Base-by-base conservation (phyloP, 2,329 filamentous ascomycete genomes). In the Aspergillus clavatus region DNA sequence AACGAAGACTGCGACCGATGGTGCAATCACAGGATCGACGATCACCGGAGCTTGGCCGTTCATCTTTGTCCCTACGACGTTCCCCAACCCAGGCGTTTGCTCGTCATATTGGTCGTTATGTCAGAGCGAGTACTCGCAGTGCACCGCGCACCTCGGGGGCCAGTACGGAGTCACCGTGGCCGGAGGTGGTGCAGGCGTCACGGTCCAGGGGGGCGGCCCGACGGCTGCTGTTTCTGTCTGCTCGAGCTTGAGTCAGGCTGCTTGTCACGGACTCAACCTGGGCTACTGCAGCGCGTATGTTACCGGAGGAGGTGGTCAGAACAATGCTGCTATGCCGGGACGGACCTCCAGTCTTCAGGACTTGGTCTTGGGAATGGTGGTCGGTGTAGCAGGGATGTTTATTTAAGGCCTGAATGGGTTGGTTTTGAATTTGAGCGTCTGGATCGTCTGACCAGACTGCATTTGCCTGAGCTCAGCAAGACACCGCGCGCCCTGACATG, bases 81-180 rank as follows among this genome's bases (percentile, higher is more conserved):
- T 79, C 58, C 59, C 65, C 23, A 72, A 78, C 47, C 70, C 73
- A 48, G 70, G 67, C 41, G 67, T 70, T 29, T 81, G 77, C 61
- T 74, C 75, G 22, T 73, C 72, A 38, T 77, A 77, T 61, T 80
- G 77, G 63, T 73, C 73, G 26, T 65, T 66, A 45, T 80, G 77
- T 48, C 70, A 76, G 56, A 68, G 63, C 31, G 70, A 77, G 43
- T 75, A 68, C 43, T 59, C 67, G 6, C 62, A 58, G 21, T 76
- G 73, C 52, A 67, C 71, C 6, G 62, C 60, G 4, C 59, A 70
- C 23, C 64, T 80, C 47, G 74, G 72, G 21, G 73, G 70, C n/a
- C 69, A 68, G 2, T 72, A 75, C 42, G 76, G 72, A 22, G 74
- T 80, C 23, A 79, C 77, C 1, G 65, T 80, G 19, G 70, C 62